Evolutionary conservation across 148 eudicot genomes (phyloP), one percentile per base, ranked within the genome.

Genomic region (Amaranthus hypochondriacus): DNA sequence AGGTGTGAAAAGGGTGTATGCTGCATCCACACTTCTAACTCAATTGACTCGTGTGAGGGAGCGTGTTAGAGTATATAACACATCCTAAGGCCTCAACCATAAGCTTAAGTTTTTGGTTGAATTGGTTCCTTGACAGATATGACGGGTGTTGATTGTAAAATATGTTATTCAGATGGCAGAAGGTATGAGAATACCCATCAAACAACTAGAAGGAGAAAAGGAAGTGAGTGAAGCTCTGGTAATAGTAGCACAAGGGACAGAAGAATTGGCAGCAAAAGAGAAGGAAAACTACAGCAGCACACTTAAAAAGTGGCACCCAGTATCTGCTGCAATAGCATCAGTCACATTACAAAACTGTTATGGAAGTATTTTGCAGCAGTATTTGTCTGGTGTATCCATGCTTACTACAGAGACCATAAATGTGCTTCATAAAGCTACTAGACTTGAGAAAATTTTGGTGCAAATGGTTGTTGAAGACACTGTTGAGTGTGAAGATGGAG

Each of bases 401-500:
- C 79, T 86, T 15, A 70, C 90, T 7, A 82, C 74, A 5, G 92
- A 89, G 73, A 80, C 86, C 2, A 73, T 92, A 3, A 58, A 67
- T 43, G 90, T 92, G 15, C 81, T 95, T 72, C 84, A 90, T 52
- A 81, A 87, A 75, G 97, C 99, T 6, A 96, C 89, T 5, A 89
- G 82, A 73, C 91, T 95, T 0, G 97, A 95, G 82, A 92, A 95
- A 63, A 78, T 82, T 4, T 76, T 95, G 81, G 87, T 95, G 15
- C 92, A 92, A 7, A 80, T 95, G 88, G 90, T 90, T 64, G 92
- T 89, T 56, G 97, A 92, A 78, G 99, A 92, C 74, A 85, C 92
- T 4, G 88, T 77, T 39, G 97, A 90, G 12, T 87, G 96, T 46
- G 91, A 92, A 78, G 97, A 92, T 80, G 96, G 96, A 21, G 97